Conservation (phyloP, 1,139 yeast species). For the Schwanniomyces etchellsii region DNA sequence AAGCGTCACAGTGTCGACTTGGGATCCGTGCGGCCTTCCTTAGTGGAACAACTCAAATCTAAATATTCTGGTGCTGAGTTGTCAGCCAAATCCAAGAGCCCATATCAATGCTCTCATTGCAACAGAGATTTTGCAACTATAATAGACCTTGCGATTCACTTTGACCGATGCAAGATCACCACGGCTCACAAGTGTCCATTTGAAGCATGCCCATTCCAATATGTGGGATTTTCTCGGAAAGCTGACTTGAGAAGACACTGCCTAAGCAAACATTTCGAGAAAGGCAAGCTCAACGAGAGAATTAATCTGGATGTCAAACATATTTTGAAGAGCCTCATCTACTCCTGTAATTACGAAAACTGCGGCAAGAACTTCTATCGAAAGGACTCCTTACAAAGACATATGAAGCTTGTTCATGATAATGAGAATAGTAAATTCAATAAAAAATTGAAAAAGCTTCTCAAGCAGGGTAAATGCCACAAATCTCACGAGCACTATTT, state of each 20-base stretch:
- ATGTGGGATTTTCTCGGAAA: constrained; percentile 53
- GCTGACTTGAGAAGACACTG: constrained; percentile 61
- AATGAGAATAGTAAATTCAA: constrained; percentile 9
- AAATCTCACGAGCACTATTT: neutral
- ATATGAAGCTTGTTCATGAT: constrained; percentile 45
- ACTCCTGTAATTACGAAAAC: constrained; percentile 14
- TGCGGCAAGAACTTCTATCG: constrained; percentile 55
- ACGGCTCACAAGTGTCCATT: constrained; percentile 39
- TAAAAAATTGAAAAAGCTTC: constrained; percentile 5
- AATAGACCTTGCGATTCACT: constrained; percentile 6
- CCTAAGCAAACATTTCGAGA: constrained; percentile 44
- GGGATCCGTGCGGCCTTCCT: neutral
- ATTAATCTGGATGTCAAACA: constrained; percentile 8
- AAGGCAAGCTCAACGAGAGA: constrained; percentile 13
- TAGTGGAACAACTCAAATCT: neutral
- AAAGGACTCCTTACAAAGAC: constrained; percentile 52
- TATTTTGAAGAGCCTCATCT: constrained; percentile 11
- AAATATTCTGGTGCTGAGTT: neutral
- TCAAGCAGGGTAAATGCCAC: constrained; percentile 1
- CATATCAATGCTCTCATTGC: constrained; percentile 7
- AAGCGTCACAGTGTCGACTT: neutral
- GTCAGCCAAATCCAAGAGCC: neutral
- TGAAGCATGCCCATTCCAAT: constrained; percentile 53
- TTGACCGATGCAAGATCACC: constrained; percentile 6
- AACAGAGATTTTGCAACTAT: constrained; percentile 4